Evolutionary conservation across 495 filamentous ascomycete genomes (phyloP), one percentile per base, ranked within the genome.

Genomic region (Recurvomyces mirabilis): DNA sequence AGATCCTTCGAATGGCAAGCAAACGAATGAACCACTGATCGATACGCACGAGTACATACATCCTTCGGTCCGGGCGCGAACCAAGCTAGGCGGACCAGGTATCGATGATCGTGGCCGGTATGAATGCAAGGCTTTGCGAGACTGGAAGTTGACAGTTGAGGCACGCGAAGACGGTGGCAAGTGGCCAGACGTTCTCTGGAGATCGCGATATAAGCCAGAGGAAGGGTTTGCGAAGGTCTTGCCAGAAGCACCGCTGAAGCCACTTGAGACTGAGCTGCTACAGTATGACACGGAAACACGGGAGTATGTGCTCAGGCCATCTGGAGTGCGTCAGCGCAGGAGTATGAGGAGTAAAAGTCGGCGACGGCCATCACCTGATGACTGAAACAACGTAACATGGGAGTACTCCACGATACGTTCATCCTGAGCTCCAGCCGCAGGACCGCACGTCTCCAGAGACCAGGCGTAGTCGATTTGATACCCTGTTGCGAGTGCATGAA

Each of bases 11-110:
- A 72, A 62, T 18, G 67, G 69, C 24, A 42, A 47, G 28, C 43
- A 52, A 7, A 70, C 68, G 14, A 19, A 49, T 2, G 57, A 59
- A 14, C 73, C 69, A 32, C 65, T 83, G 47, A 50, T 63, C 21
- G 61, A 74, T 51, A 83, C 79, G 12, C 71, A 77, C 53, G 78
- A 83, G 65, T 71, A 75, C 41, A 69, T 82, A 39, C 79, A 83
- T 49, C 68, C 73, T 28, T 73, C 65, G 31, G 78, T 76, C 5
- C 68, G 79, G 11, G 63, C 77, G 5, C 66, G 79, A 15, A 56
- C 74, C 60, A 43, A 69, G 49, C 52, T 74, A 51, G 55, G 63
- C 33, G 79, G 78, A 0, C 66, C 78, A 15, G 75, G 73, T 2
- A 62, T 71, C 42, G 67, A 78, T 46, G 77, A 81, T 56, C 54